Base-by-base conservation (phyloP, 306 rosid genomes). In the Mucuna pruriens region DNA sequence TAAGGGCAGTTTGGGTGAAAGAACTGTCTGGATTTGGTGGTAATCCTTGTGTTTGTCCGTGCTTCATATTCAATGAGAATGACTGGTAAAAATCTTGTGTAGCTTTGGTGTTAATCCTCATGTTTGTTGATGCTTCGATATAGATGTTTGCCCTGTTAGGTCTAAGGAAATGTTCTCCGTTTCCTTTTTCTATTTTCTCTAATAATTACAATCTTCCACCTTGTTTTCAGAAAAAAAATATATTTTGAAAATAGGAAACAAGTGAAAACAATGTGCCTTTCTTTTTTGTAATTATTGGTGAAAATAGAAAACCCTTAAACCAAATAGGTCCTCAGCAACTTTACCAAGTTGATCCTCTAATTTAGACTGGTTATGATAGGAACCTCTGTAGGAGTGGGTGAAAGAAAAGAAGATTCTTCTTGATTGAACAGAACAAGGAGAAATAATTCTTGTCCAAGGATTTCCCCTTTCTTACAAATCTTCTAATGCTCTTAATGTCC, bases 31-130 rank as follows among this genome's bases (percentile, higher is more conserved):
- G 25, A 15, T 16, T 40, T 44, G 20, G 46, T 29, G 73, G 19
- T 63, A 62, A 64, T 64, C 60, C 17, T 33, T 42, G 29, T 61
- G 26, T 31, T 61, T 36, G 51, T 63, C 52, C n/a, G 38, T 36
- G 15, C 57, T 78, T 52, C 16, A 48, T 77, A 11, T 63, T 63
- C 49, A 34, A 64, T 49, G 65, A 77, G 68, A 48, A 65, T 15
- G 36, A 64, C 4, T 48, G 39, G 25, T 15, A 4, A 64, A 48
- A 49, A 3, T 20, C 9, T 48, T 64, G 23, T 45, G 26, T 52
- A 64, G 39, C 81, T 57, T 26, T 57, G 48, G 49, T 70, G 39
- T 79, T 57, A 19, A 31, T 7, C 45, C 19, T 51, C 51, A 51
- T 40, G 63, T 34, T 65, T 65, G 74, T 49, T 19, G 20, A 48